phyloP scores from a whole-genome alignment of 2,329 filamentous ascomycete species.

The Macroventuria anomochaeta region DNA sequence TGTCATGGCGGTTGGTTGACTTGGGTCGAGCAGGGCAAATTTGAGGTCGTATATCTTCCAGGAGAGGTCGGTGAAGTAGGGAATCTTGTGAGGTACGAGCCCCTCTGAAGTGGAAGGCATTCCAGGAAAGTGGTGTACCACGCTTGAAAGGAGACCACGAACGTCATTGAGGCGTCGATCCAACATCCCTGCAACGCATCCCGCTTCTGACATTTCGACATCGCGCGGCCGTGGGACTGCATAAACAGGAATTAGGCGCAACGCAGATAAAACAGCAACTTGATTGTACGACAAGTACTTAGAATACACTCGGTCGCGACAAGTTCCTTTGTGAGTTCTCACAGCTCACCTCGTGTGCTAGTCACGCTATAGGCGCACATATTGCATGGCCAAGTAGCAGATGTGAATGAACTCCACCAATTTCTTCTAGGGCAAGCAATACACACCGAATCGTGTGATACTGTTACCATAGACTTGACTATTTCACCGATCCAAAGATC shows the following conservation, averaged over 20 bases:
- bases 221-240: neutral
- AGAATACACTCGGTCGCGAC: too few species aligned
- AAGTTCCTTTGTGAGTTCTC: neutral
- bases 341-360: too few species aligned
- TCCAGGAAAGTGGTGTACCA: conserved; percentile 38
- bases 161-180: conserved; percentile 40
- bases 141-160: conserved; percentile 27
- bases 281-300: neutral
- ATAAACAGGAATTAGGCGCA: conserved; percentile 11
- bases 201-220: conserved; percentile 12
- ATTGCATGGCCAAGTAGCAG: too few species aligned
- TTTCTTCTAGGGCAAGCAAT: too few species aligned
- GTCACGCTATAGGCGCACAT: too few species aligned
- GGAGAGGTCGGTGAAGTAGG: conserved; percentile 25
- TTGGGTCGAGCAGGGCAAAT: conserved; percentile 27
- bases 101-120: conserved; percentile 26
- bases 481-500: too few species aligned
- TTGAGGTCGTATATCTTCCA: conserved; percentile 28
- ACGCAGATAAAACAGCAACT: neutral
- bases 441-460: too few species aligned
- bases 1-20: conserved; percentile 39
- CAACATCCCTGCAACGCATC: conserved; percentile 34
- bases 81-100: conserved; percentile 23
- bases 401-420: too few species aligned
- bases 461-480: too few species aligned